Percentiles rank a stretch among this genome's conserved stretches.
Conservation (phyloP, 2,329 filamentous ascomycete species). For the Penicillium expansum region DNA sequence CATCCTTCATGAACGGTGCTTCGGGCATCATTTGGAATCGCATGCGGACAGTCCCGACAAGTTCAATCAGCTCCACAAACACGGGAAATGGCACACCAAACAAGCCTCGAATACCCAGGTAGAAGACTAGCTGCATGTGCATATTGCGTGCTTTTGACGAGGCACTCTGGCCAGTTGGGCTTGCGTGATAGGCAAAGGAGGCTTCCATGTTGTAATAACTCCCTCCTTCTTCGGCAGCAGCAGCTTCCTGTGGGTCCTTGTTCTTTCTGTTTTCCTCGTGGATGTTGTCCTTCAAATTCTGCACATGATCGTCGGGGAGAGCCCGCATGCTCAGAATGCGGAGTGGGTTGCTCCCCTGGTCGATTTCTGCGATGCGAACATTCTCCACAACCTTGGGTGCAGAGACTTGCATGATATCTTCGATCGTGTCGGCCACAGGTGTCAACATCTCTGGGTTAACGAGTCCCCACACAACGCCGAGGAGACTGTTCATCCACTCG, state of each 20-base stretch:
- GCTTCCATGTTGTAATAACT: constrained; percentile 92
- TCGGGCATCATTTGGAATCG: constrained; percentile 83
- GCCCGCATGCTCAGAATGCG: constrained; percentile 83
- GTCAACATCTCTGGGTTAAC: constrained; percentile 95
- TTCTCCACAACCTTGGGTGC: constrained; percentile 90
- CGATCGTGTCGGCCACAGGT: constrained; percentile 85
- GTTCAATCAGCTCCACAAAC: constrained; percentile 81
- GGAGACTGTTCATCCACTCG: constrained; percentile 90
- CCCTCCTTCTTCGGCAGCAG: constrained; percentile 84
- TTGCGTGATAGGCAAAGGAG: constrained; percentile 86
- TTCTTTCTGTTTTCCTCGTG: constrained; percentile 73
- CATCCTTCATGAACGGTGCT: constrained; percentile 84
- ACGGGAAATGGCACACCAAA: constrained; percentile 87
- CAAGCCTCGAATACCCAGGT: constrained; percentile 81
- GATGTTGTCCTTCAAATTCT: constrained; percentile 77
- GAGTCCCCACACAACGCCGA: constrained; percentile 82
- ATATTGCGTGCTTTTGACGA: constrained; percentile 87
- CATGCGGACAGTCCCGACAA: constrained; percentile 84
- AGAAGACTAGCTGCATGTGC: constrained; percentile 96
- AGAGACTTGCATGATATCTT: constrained; percentile 96
- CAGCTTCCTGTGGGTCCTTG: constrained; percentile 82
- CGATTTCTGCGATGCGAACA: constrained; percentile 90
- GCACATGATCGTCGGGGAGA: constrained; percentile 76
- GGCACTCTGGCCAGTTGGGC: constrained; percentile 66
- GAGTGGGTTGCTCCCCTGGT: constrained; percentile 86